Base-by-base conservation (phyloP, 768 basidiomycete genomes). In the Paxillus ammoniavirescens region DNA sequence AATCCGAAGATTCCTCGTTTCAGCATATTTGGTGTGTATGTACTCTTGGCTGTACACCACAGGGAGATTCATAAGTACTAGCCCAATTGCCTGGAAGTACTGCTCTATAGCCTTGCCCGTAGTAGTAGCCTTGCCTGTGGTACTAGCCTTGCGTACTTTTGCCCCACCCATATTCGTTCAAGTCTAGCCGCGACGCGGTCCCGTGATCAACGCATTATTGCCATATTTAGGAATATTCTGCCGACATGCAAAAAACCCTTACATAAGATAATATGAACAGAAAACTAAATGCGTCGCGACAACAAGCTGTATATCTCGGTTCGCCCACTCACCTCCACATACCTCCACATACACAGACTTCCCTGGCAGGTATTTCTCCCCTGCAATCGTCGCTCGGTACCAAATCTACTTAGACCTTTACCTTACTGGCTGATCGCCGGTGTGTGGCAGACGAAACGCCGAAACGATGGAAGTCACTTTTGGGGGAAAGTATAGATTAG, bases 401-500 rank as follows among this genome's bases (percentile, higher is more conserved):
- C 35, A 35, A 12, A 13, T 5, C 12, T 12, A 13, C 12, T 35
- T 2, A 8, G 12, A 35, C 35, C 10, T 35, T 13, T 35, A 35
- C 14, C 35, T 13, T 14, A 3, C 12, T 13, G 10, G 12, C 13
- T 38, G 18, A 31, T 38, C 31, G 21, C 31, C 4, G 17, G 5
- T 44, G 12, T 45, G 15, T 35, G 2, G 28, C 28, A 31, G 17
- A 41, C 23, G 15, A 8, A 42, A 10, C 12, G 31, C 38, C 5
- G 35, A 23, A 33, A 49, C 36, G 50, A 72, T 73, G 69, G 70
- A 69, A 18, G 62, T 68, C 52, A 80, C 76, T 17, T 86, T 90
- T 61, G 89, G 84, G 50, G 87, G 88, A 42, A 89, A 89, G 64
- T 90, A 90, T 69, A 79, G 82, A 54, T 75, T 90, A 36, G 87